These are phyloP conservation scores for Hypoxylon subgilvum DNA, from an alignment of 495 filamentous ascomycete species.

Conservation along the genomic window DNA sequence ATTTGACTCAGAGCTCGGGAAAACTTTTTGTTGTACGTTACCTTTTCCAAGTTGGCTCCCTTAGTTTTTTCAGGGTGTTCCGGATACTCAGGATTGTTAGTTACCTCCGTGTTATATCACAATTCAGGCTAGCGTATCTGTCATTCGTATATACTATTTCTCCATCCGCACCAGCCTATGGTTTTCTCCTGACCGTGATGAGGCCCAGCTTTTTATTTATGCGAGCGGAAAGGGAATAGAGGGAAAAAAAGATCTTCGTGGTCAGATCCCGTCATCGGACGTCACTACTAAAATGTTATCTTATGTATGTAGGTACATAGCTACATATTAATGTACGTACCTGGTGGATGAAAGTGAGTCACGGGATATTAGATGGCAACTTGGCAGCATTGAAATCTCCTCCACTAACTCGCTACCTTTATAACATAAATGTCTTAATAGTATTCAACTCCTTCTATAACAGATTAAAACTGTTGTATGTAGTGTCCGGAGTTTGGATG, in stretches of 20 bases:
- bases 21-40: conserved; percentile 19
- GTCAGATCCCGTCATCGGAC: conserved; percentile 34
- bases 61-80: neutral
- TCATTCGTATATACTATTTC: conserved; percentile 11
- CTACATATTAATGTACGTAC: no score
- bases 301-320: no score
- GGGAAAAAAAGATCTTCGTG: conserved; percentile 7
- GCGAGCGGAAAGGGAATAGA: neutral
- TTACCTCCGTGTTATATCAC: conserved; percentile 11
- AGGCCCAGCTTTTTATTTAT: conserved; percentile 30
- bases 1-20: conserved; percentile 32
- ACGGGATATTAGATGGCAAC: no score
- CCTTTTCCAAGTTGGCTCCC: neutral
- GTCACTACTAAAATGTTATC: conserved; percentile 1
- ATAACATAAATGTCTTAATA: no score
- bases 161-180: conserved; percentile 23
- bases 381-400: no score
- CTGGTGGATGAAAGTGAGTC: conserved; percentile 29
- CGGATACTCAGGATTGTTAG: neutral
- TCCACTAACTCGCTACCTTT: no score
- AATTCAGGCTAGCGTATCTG: conserved; percentile 19
- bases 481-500: no score
- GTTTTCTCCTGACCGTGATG: conserved; percentile 12
- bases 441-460: no score
- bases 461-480: no score